Evolutionary conservation across 495 filamentous ascomycete genomes (phyloP).

Genomic region (Penicillium goetzii): DNA sequence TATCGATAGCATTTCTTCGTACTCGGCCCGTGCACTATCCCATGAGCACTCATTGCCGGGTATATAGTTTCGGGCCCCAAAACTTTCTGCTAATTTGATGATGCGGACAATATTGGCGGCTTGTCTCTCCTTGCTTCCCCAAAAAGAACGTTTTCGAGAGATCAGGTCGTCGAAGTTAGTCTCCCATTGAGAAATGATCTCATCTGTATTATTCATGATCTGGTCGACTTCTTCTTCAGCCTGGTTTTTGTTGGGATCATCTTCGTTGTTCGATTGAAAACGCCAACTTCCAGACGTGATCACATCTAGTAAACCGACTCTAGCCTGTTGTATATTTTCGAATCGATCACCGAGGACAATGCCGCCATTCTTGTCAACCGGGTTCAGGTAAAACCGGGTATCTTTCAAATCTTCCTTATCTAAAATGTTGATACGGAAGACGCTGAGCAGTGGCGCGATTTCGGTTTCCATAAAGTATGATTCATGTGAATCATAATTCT

Average conservation of each 20-base stretch:
- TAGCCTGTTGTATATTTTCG: background rate
- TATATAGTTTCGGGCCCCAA: slow-evolving; percentile 11
- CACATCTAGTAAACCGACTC: background rate
- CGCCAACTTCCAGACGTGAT: background rate
- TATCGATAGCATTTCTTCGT: slow-evolving; percentile 15
- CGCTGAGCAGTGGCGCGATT: slow-evolving; percentile 18
- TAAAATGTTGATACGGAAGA: slow-evolving; percentile 16
- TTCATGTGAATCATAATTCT: background rate
- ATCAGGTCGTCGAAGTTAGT: background rate
- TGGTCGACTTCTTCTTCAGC: background rate
- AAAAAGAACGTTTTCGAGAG: background rate
- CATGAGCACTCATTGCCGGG: slow-evolving; percentile 18
- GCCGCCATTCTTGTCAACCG: background rate
- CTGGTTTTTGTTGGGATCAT: background rate
- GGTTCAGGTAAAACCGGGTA: background rate
- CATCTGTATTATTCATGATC: background rate
- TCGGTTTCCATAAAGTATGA: slow-evolving; percentile 25
- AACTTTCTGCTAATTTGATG: slow-evolving; percentile 5
- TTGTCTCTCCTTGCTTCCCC: background rate
- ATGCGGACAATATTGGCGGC: slow-evolving; percentile 15
- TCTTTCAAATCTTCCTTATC: slow-evolving; percentile 8
- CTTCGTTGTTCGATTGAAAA: background rate
- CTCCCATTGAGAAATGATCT: background rate
- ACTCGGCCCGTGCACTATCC: slow-evolving; percentile 17
- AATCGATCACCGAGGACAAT: slow-evolving; percentile 1